Evolutionary conservation across 345 rosid genomes (phyloP).

Genomic region (Salix koriyanagi): DNA sequence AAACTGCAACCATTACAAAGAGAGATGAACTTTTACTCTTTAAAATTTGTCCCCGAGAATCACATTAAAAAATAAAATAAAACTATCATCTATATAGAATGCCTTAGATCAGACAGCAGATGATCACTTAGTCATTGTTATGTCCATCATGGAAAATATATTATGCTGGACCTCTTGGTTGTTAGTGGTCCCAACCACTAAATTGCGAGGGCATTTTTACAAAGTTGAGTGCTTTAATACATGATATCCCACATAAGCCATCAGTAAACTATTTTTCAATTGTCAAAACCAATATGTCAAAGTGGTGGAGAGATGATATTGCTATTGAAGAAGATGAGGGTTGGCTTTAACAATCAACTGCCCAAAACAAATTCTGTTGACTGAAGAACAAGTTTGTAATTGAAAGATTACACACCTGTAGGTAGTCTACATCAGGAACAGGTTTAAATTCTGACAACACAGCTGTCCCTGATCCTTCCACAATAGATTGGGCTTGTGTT

Average conservation of each 20-base stretch:
- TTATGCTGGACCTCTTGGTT: neutral
- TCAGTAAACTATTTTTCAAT: neutral
- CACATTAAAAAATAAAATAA: neutral
- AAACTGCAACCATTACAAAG: neutral
- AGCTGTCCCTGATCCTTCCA: conserved; percentile 74
- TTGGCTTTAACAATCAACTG: neutral
- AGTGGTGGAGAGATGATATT: neutral
- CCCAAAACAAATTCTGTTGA: neutral
- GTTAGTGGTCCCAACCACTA: neutral
- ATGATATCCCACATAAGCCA: neutral
- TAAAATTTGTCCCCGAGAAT: neutral
- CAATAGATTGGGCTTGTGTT: conserved; percentile 65
- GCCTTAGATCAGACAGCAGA: neutral
- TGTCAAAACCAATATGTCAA: neutral
- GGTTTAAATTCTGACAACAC: conserved; percentile 65
- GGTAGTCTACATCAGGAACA: conserved; percentile 77
- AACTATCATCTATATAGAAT: neutral
- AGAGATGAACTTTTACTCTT: neutral
- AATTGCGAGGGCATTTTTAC: neutral
- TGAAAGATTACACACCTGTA: conserved; percentile 53
- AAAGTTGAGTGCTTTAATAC: neutral
- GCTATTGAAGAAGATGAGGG: neutral
- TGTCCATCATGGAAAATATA: neutral
- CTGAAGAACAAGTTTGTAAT: neutral
- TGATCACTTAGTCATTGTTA: neutral